Evolutionary conservation across 176 grass and related monocot species (phyloP).

Genomic region (Aegilops bicornis): DNA sequence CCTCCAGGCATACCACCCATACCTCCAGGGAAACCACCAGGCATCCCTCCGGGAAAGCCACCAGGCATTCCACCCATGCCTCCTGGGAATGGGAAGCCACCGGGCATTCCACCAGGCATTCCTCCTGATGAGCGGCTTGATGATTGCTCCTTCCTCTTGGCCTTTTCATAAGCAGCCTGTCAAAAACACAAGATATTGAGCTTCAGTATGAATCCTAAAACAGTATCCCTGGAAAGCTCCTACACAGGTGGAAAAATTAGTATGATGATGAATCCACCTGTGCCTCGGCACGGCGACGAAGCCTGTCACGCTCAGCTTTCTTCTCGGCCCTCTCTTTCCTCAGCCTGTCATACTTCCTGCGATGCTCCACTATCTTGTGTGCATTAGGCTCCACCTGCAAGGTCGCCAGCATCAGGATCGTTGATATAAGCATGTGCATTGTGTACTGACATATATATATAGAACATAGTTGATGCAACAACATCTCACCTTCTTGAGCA

Average conservation of each 20-base stretch:
- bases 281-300: conserved; percentile 68
- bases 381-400: conserved; percentile 95
- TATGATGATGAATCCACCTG: conserved; percentile 45
- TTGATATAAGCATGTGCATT: neutral
- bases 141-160: conserved; percentile 81
- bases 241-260: neutral
- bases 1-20: conserved; percentile 35
- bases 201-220: conserved; percentile 6
- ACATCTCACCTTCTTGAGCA: conserved; percentile 71
- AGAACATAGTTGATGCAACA: neutral
- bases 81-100: conserved; percentile 27
- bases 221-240: neutral
- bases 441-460: neutral
- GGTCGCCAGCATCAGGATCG: neutral
- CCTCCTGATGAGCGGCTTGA: conserved; percentile 56
- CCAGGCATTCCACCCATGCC: conserved; percentile 49
- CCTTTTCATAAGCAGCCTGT: conserved; percentile 96
- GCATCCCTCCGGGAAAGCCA: neutral
- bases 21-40: neutral
- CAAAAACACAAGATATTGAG: conserved; percentile 10
- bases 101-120: neutral
- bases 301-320: conserved; percentile 75
- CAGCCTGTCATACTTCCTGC: conserved; percentile 85
- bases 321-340: conserved; percentile 86
- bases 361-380: conserved; percentile 92